Evolutionary conservation across 768 basidiomycete genomes (phyloP), one percentile per base, ranked within the genome.

Genomic region (Sporobolomyces pararoseus): DNA sequence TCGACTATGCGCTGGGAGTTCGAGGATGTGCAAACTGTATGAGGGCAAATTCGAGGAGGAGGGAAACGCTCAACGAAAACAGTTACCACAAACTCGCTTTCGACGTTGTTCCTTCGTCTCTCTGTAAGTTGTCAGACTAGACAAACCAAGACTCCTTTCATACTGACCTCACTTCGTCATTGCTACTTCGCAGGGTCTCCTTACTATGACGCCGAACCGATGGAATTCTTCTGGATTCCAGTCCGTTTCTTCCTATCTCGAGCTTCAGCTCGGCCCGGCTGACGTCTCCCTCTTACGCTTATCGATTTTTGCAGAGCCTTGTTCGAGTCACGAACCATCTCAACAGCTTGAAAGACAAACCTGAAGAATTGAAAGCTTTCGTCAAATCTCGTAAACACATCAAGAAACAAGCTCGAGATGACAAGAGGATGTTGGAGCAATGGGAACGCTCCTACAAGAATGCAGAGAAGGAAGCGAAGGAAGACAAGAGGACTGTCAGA

Each of bases 21-120:
- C 59, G 65, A 19, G 65, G 10, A 5, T 72, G 70, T 31, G 66
- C 61, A 7, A 3, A 7, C 2, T 72, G 70, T 58, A 64, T 67
- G 62, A 39, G 62, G 19, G 9, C 3, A 9, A 49, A 55, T 31
- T 59, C 54, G 13, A 12, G 31, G 4, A 42, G 32, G 21, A 19
- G 23, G 16, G 4, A 4, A 13, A 62, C 52, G 27, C 49, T 27
- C 21, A 4, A 6, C 6, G 10, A 16, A 7, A 19, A 9, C 6
- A 23, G 3, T 0, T 32, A 49, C 53, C 46, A 44, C n/a, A 19
- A 27, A 35, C 10, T 16, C n/a, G 53, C 63, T 5, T 61, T 47
- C 7, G 17, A 54, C 2, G 34, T 52, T 21, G 63, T 31, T 7
- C 63, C 63, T 21, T 31, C 21, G 17, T 35, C 42, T 1, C 4